These are phyloP conservation scores for Phyllosticta capitalensis DNA, from an alignment of 2,329 filamentous ascomycete genomes.

Conservation along the genomic window DNA sequence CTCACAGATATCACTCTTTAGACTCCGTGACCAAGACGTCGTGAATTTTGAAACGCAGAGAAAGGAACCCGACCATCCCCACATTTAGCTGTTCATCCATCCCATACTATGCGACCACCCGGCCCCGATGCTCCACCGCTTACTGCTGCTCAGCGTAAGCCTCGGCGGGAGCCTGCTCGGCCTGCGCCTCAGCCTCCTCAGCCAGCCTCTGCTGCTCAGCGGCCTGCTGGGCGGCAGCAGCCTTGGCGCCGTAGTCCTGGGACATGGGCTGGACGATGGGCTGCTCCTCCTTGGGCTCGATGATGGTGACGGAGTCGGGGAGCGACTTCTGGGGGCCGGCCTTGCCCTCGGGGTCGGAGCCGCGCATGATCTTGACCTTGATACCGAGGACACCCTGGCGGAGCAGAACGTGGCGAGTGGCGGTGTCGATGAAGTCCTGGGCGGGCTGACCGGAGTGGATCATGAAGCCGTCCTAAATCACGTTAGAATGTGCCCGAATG, in stretches of 20 bases:
- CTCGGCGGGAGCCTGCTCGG: constrained; percentile 21
- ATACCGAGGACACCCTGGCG: constrained; percentile 99
- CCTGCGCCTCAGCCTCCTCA: constrained; percentile 47
- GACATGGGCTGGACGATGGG: constrained; percentile 88
- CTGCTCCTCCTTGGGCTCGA: constrained; percentile 99
- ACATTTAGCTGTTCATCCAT: background rate
- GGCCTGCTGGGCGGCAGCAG: constrained; percentile 57
- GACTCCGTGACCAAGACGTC: constrained; percentile 12
- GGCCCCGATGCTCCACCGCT: constrained; percentile 3
- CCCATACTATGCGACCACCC: constrained; percentile 1
- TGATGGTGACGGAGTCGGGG: constrained; percentile 97
- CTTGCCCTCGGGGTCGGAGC: constrained; percentile 99
- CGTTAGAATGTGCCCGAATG: background rate
- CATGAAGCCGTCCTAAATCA: constrained; percentile 84
- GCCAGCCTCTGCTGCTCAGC: constrained; percentile 51
- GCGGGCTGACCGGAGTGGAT: constrained; percentile 99
- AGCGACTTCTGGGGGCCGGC: constrained; percentile 93
- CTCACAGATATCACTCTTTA: constrained; percentile 10
- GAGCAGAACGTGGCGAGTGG: constrained; percentile 98
- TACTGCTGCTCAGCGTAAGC: constrained; percentile 7
- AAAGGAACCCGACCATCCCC: constrained; percentile 7
- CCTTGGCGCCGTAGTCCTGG: constrained; percentile 98
- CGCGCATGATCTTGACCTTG: constrained; percentile 99
- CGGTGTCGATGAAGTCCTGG: constrained; percentile 98
- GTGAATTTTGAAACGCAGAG: constrained; percentile 9